Conservation (phyloP, 345 rosid species). For the Cochlearia excelsa region DNA sequence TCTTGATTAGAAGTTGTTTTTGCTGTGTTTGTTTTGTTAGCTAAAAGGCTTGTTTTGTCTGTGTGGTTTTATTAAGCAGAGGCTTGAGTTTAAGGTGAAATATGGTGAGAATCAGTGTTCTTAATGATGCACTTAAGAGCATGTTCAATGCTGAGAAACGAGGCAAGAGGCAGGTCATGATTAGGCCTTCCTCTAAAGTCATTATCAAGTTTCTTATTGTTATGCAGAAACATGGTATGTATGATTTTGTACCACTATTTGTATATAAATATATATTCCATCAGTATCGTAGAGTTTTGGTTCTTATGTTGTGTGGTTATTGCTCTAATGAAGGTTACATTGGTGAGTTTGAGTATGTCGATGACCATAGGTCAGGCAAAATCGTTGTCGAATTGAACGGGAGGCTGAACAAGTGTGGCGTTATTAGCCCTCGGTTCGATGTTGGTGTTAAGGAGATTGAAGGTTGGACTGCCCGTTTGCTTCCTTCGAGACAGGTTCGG, state of each 20-base stretch:
- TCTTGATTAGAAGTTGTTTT: too few relatives aligned
- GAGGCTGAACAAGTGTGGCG: conserved; percentile 48
- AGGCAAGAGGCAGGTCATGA: conserved; percentile 41
- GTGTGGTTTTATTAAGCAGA: conserved; percentile 5
- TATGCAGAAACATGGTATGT: conserved; percentile 39
- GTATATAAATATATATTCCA: neutral
- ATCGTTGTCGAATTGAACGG: conserved; percentile 53
- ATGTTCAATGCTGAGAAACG: conserved; percentile 39
- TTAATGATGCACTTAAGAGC: conserved; percentile 40
- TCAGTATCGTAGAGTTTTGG: neutral
- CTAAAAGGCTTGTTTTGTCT: too few relatives aligned
- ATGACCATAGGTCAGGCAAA: conserved; percentile 50
- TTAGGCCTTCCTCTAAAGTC: conserved; percentile 36
- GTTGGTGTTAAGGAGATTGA: conserved; percentile 55
- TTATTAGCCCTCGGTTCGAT: conserved; percentile 33
- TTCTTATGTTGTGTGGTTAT: neutral
- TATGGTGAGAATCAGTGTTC: conserved; percentile 39
- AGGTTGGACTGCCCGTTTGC: conserved; percentile 55
- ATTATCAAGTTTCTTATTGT: conserved; percentile 39
- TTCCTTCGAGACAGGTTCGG: conserved; percentile 51
- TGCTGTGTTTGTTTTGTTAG: neutral
- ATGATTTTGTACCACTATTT: too few relatives aligned
- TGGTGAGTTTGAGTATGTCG: conserved; percentile 54
- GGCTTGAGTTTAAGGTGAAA: conserved; percentile 18
- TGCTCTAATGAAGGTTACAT: conserved; percentile 35